These are phyloP conservation scores for Globisporangium sylvaticum DNA, from an alignment of 352 stramenopile species.

Conservation along the genomic window DNA sequence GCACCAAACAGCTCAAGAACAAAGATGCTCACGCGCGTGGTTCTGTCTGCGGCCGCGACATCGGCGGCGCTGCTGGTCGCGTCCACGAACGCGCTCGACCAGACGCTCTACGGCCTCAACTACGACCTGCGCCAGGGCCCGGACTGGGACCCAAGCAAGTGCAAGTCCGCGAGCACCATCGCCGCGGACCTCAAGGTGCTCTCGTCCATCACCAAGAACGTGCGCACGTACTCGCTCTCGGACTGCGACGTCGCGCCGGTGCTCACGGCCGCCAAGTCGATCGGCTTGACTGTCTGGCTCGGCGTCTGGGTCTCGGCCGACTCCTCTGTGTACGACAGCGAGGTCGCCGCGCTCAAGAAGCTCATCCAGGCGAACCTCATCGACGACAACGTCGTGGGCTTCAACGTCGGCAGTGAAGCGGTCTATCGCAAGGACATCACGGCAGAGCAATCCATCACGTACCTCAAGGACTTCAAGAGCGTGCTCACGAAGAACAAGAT, in stretches of 20 bases:
- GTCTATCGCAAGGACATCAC: slow-evolving; percentile 80
- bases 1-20: background rate
- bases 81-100: slow-evolving; percentile 50
- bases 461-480: slow-evolving; percentile 73
- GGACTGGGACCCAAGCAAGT: slow-evolving; percentile 78
- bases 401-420: slow-evolving; percentile 81
- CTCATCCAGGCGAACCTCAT: slow-evolving; percentile 57
- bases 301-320: slow-evolving; percentile 80
- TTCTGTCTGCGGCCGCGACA: slow-evolving; percentile 23
- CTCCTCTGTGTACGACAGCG: slow-evolving; percentile 54
- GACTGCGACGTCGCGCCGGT: slow-evolving; percentile 75
- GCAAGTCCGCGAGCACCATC: slow-evolving; percentile 65
- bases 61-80: slow-evolving; percentile 29
- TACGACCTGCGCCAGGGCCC: slow-evolving; percentile 76
- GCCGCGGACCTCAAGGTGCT: slow-evolving; percentile 67
- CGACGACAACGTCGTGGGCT: slow-evolving; percentile 76
- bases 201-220: slow-evolving; percentile 57
- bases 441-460: slow-evolving; percentile 59
- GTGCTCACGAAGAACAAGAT: slow-evolving; percentile 58
- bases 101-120: slow-evolving; percentile 79
- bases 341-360: slow-evolving; percentile 59
- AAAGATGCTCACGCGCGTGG: slow-evolving; percentile 24
- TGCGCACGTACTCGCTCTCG: slow-evolving; percentile 77
- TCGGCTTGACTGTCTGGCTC: slow-evolving; percentile 73
- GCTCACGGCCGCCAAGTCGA: slow-evolving; percentile 60